A percentile compares a stretch with the other conserved stretches of the same genome.
Evolutionary conservation across 345 rosid genomes (phyloP).

Genomic region (Salix arbutifolia): DNA sequence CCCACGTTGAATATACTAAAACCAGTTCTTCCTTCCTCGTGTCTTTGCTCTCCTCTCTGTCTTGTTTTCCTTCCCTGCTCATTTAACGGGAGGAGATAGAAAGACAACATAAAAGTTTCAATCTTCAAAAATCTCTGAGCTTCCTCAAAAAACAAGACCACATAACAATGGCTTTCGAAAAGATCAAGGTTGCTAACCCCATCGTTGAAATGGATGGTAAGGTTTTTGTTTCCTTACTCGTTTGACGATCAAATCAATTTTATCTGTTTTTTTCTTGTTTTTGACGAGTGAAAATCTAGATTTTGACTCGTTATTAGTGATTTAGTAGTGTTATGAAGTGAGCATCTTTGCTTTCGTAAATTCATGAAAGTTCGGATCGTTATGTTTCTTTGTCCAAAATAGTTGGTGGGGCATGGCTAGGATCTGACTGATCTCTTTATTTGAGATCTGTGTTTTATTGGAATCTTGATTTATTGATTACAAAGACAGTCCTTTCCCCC

Average conservation of each 20-base stretch:
- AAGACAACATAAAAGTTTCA: neutral
- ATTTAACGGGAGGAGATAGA: neutral
- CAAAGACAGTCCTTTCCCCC: neutral
- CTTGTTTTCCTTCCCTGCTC: neutral
- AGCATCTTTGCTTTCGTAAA: neutral
- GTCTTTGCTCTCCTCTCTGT: neutral
- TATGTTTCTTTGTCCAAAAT: neutral
- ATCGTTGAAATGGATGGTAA: slow-evolving; percentile 97
- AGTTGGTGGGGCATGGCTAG: slow-evolving; percentile 1
- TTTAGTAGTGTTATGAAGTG: neutral
- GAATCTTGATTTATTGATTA: neutral
- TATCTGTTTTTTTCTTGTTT: neutral
- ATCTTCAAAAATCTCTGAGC: neutral
- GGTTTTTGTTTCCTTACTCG: neutral
- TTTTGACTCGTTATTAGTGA: neutral
- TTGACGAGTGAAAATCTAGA: neutral
- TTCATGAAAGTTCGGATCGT: slow-evolving; percentile 4
- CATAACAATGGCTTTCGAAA: slow-evolving; percentile 57
- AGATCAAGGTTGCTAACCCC: slow-evolving; percentile 94
- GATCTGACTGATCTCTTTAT: neutral
- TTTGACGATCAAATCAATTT: neutral
- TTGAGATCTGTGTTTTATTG: neutral
- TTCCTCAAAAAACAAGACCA: neutral
- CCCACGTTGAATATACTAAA: neutral
- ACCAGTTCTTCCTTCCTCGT: neutral